Base-by-base conservation (phyloP, 768 basidiomycete genomes). In the Mycena alexandri region DNA sequence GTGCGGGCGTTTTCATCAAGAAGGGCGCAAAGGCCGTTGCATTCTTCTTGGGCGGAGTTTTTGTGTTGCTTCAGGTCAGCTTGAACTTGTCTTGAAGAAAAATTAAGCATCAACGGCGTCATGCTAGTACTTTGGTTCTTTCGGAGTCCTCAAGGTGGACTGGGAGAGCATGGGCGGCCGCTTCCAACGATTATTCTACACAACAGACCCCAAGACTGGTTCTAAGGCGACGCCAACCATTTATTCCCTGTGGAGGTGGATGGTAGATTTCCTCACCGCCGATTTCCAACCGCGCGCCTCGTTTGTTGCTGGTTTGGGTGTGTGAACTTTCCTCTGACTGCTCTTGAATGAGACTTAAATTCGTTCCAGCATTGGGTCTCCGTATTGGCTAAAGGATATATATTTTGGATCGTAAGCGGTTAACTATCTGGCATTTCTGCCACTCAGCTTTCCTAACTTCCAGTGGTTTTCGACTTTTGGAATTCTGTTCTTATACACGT, bases 221-320 rank as follows among this genome's bases (percentile, higher is more conserved):
- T 75, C 75, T 12, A 84, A 75, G 66, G 84, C 79, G 55, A 84
- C 94, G 4, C 92, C 93, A 2, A 93, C 87, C 5, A 77, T 94
- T 59, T 76, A 77, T 21, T 86, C 89, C 3, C 74, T 92, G 25
- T 94, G 92, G 87, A 84, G 75, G 43, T 89, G 90, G 86, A 71
- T 90, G 24, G 77, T 92, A 24, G 83, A 94, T 78, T 98, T 98
- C 81, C 79, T 98, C 77, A 93, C 93, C 0, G 93, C 95, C 9
- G 94, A 98, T 76, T 96, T 98, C 79, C 96, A 95, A 74, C 92
- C 91, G 48, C 82, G 96, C 68, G 96, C 95, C 2, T 90, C 93
- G 16, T 98, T 98, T 79, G 73, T 95, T 38, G 94, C 90, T 5
- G 96, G 96, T 11, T 84, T 98, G 64, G 65, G 65, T 67, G 41